phyloP scores from a whole-genome alignment of 768 basidiomycete genomes.

The Xanthoconium stramineum region DNA sequence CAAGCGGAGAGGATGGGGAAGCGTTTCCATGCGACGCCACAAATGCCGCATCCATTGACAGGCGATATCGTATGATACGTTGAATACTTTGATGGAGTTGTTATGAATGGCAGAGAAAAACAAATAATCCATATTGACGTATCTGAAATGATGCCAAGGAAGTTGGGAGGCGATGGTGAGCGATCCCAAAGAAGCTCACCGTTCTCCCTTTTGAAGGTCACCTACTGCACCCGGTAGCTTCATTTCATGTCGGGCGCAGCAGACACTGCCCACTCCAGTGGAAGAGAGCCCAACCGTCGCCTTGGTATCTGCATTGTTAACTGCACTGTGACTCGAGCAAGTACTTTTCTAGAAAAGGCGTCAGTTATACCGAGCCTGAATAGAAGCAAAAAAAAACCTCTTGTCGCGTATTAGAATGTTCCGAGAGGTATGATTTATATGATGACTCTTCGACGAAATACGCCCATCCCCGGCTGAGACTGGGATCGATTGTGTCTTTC shows the following conservation, averaged over 20 bases:
- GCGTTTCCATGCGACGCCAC: too few species aligned
- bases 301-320: constrained; percentile 2
- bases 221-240: constrained; percentile 15
- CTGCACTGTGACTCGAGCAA: constrained; percentile 9
- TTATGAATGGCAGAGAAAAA: background rate
- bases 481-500: background rate
- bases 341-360: constrained; percentile 11
- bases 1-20: too few species aligned
- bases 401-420: too few species aligned
- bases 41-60: background rate
- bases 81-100: background rate
- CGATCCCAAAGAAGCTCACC: background rate
- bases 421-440: background rate
- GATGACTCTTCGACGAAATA: background rate
- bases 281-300: background rate
- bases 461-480: background rate
- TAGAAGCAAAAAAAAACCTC: too few species aligned
- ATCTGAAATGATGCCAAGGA: too few species aligned
- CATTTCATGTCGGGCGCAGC: constrained; percentile 7
- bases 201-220: constrained; percentile 20
- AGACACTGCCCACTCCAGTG: constrained; percentile 15
- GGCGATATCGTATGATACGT: background rate
- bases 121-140: background rate
- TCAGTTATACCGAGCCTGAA: too few species aligned
- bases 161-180: too few species aligned